These are phyloP conservation scores for Aspergillus ellipticus DNA, from an alignment of 495 filamentous ascomycete genomes.

Conservation along the genomic window DNA sequence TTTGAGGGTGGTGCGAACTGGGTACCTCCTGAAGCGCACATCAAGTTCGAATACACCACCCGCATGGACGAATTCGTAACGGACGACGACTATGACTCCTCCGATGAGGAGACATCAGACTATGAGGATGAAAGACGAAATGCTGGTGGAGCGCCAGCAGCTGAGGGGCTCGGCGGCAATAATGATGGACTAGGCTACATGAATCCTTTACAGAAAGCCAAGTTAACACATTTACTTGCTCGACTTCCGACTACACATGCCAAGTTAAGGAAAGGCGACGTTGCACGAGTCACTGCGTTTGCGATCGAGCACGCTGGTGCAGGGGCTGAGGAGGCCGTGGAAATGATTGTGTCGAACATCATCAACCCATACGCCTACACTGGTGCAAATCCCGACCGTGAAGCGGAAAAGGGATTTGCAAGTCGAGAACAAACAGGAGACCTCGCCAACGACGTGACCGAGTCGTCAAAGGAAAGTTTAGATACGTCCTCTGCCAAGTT, in stretches of 20 bases:
- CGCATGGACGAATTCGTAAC: conserved; percentile 71
- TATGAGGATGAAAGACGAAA: conserved; percentile 62
- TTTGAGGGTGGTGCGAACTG: conserved; percentile 71
- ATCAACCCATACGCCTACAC: conserved; percentile 63
- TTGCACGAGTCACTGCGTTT: conserved; percentile 82
- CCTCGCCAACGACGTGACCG: conserved; percentile 20
- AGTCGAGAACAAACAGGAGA: conserved; percentile 40
- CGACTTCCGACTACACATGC: conserved; percentile 74
- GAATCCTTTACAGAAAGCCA: conserved; percentile 79
- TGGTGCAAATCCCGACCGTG: conserved; percentile 54
- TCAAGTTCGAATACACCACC: conserved; percentile 74
- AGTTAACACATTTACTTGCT: conserved; percentile 72
- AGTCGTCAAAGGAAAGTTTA: conserved; percentile 38
- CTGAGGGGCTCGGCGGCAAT: conserved; percentile 33
- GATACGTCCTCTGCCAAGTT: conserved; percentile 74
- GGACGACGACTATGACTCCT: conserved; percentile 80
- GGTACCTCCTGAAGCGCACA: conserved; percentile 60
- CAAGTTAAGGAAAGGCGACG: conserved; percentile 77
- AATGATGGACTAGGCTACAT: conserved; percentile 68
- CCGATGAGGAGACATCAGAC: conserved; percentile 82
- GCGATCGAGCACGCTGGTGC: conserved; percentile 81
- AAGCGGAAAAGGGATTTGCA: conserved; percentile 33
- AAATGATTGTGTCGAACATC: conserved; percentile 80
- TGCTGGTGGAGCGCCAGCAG: conserved; percentile 48
- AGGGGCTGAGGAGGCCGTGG: conserved; percentile 82